Conservation (phyloP, 371 early-diverging fungal genomes). For the Haplosporangium sp. region DNA sequence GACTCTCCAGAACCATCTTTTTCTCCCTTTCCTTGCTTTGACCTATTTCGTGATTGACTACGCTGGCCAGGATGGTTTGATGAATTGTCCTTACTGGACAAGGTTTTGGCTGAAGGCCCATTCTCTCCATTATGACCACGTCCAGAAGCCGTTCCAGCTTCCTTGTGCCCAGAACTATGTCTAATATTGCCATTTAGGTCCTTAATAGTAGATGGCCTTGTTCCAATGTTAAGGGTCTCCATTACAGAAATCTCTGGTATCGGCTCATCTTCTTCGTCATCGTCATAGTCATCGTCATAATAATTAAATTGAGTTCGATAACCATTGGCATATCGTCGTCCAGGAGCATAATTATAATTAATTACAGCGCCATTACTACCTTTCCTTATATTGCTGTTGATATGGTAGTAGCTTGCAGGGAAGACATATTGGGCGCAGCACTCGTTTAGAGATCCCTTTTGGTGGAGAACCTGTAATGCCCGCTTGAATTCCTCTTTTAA, state of each 20-base stretch:
- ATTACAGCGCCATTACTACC: slow-evolving; percentile 21
- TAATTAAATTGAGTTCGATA: slow-evolving; percentile 37
- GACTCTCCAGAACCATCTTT: slow-evolving; percentile 16
- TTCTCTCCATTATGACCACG: slow-evolving; percentile 5
- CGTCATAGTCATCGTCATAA: slow-evolving; percentile 42
- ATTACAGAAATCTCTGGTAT: slow-evolving; percentile 29
- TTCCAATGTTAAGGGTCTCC: slow-evolving; percentile 54
- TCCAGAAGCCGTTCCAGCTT: slow-evolving; percentile 6
- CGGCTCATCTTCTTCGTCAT: slow-evolving; percentile 39
- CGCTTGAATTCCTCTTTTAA: slow-evolving; percentile 82
- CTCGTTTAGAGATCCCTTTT: slow-evolving; percentile 54
- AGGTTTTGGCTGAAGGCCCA: slow-evolving; percentile 10
- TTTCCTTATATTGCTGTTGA: slow-evolving; percentile 32
- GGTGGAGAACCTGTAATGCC: slow-evolving; percentile 70
- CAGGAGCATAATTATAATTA: slow-evolving; percentile 30
- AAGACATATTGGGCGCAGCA: slow-evolving; percentile 61
- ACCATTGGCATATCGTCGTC: slow-evolving; percentile 46
- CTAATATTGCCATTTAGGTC: slow-evolving; percentile 19
- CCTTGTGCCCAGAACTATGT: slow-evolving; percentile 5
- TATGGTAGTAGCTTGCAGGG: slow-evolving; percentile 49
- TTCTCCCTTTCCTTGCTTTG: slow-evolving; percentile 25
- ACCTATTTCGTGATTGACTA: slow-evolving; percentile 21
- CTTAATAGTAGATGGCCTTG: slow-evolving; percentile 24
- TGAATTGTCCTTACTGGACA: slow-evolving; percentile 8
- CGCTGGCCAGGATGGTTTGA: slow-evolving; percentile 11